Conservation (phyloP, 2,329 filamentous ascomycete genomes). For the Penicillium sp. region DNA sequence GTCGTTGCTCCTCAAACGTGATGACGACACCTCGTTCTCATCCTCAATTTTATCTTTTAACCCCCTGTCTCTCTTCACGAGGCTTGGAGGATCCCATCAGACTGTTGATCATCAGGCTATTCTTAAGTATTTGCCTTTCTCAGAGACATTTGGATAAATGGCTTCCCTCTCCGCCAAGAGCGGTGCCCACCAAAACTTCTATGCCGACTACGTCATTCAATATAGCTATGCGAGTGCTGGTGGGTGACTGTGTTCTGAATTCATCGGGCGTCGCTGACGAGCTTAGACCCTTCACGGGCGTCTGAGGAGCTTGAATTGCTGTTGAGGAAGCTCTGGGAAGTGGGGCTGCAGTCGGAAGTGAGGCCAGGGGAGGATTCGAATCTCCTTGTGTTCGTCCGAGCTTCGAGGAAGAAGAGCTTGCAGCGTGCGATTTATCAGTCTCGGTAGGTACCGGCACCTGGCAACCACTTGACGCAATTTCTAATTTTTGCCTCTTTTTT, state of each 20-base stretch:
- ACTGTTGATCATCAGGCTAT: neutral
- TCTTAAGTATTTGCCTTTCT: neutral
- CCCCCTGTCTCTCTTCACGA: conserved; percentile 1
- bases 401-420: conserved; percentile 73
- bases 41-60: conserved; percentile 5
- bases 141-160: conserved; percentile 27
- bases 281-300: conserved; percentile 69
- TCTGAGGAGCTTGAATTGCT: conserved; percentile 79
- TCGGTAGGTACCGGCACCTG: conserved; percentile 51
- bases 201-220: conserved; percentile 88
- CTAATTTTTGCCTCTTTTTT: neutral
- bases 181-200: conserved; percentile 58
- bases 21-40: conserved; percentile 1
- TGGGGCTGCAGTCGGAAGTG: conserved; percentile 86
- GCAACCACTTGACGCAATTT: neutral
- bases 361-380: conserved; percentile 77
- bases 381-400: conserved; percentile 82
- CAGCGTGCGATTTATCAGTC: conserved; percentile 83
- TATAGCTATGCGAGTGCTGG: conserved; percentile 74
- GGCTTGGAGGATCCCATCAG: neutral
- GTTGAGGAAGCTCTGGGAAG: conserved; percentile 72
- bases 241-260: conserved; percentile 39
- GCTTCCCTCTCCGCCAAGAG: conserved; percentile 33
- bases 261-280: conserved; percentile 18
- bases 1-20: neutral